These are phyloP conservation scores for Phytophthora megakarya DNA, from an alignment of 352 stramenopile species.

Conservation along the genomic window DNA sequence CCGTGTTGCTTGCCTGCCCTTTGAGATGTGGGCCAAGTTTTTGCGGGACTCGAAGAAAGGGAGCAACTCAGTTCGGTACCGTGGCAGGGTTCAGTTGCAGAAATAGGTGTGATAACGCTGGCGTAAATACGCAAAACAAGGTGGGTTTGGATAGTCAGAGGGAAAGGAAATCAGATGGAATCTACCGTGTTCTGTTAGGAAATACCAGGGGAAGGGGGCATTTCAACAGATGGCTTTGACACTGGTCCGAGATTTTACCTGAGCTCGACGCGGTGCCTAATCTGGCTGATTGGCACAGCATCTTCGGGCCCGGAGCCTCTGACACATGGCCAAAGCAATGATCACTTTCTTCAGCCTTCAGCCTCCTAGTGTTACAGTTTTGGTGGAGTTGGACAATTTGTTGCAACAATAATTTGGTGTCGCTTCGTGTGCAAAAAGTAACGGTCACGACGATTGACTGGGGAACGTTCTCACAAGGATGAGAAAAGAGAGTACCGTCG, in stretches of 20 bases:
- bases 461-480: constrained; percentile 34
- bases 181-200: constrained; percentile 12
- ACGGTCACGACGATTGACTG: constrained; percentile 28
- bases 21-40: constrained; percentile 39
- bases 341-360: neutral
- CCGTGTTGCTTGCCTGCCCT: constrained; percentile 6
- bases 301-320: constrained; percentile 4
- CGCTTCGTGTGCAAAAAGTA: constrained; percentile 21
- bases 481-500: constrained; percentile 4
- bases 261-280: constrained; percentile 7
- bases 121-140: neutral
- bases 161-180: neutral
- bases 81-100: neutral
- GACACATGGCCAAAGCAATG: constrained; percentile 16
- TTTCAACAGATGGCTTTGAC: neutral
- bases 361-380: neutral
- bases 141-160: neutral
- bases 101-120: neutral
- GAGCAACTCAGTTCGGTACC: constrained; percentile 24
- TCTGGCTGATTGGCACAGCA: constrained; percentile 32
- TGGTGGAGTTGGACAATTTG: neutral
- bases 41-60: constrained; percentile 24
- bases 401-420: constrained; percentile 29
- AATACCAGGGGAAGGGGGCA: neutral
- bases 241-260: constrained; percentile 17